Conservation (phyloP, 257 asterid species). For the Lycium ferocissimum region DNA sequence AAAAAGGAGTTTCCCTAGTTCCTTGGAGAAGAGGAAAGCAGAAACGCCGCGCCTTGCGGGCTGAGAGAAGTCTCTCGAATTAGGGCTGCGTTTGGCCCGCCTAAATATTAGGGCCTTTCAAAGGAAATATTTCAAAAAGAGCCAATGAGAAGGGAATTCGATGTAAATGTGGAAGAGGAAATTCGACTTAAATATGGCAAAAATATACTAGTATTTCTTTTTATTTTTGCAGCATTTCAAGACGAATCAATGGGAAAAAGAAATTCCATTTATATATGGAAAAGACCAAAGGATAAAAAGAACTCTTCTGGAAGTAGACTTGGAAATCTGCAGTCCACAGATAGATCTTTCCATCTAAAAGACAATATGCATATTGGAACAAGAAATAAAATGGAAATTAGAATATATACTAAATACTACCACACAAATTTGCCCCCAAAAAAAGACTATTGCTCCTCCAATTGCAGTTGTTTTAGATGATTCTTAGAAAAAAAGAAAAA, state of each 20-base stretch:
- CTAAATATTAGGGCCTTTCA: neutral
- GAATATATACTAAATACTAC: neutral
- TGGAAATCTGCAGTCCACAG: neutral
- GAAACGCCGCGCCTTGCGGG: neutral
- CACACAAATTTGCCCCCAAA: constrained; percentile 10
- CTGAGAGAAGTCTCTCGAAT: constrained; percentile 42
- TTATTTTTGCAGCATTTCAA: no score
- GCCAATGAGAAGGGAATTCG: no score
- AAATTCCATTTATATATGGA: neutral
- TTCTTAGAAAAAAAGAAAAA: neutral
- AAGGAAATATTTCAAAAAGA: no score
- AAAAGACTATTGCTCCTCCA: neutral
- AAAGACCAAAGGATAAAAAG: neutral
- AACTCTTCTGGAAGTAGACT: neutral
- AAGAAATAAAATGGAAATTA: neutral
- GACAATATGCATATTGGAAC: neutral
- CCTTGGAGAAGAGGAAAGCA: constrained; percentile 51
- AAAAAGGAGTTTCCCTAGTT: constrained; percentile 38
- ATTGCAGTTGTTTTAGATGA: neutral
- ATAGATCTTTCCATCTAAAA: neutral
- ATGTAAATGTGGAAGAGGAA: no score
- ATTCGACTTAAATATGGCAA: no score
- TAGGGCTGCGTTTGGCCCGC: constrained; percentile 42
- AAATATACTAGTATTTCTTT: no score
- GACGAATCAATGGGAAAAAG: no score